A percentile compares a stretch with the other conserved stretches of the same genome.
Conservation (phyloP, 345 rosid species). For the Carallia brachiata region DNA sequence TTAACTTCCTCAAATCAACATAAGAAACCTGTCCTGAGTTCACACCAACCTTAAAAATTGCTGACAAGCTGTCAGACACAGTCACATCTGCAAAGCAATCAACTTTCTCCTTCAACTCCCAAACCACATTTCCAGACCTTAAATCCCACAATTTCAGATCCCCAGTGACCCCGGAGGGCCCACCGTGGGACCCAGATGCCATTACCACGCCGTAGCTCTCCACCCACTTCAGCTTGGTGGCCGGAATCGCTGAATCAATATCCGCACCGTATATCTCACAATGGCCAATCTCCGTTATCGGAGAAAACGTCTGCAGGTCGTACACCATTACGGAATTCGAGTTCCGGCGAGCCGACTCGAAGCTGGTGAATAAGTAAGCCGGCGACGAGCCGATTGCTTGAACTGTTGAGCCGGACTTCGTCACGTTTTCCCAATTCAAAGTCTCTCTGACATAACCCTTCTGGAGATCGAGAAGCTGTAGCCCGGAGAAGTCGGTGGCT, state of each 20-base stretch:
- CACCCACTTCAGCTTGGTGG: slow-evolving; percentile 77
- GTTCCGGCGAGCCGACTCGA: slow-evolving; percentile 89
- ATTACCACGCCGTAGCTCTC: slow-evolving; percentile 52
- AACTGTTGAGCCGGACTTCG: slow-evolving; percentile 71
- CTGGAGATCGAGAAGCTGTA: slow-evolving; percentile 71
- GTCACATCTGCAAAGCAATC: slow-evolving; percentile 89
- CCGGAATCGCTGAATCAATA: slow-evolving; percentile 73
- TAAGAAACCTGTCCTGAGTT: slow-evolving; percentile 66
- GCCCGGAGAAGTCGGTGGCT: slow-evolving; percentile 84
- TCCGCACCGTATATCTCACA: slow-evolving; percentile 72
- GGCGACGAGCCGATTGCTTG: slow-evolving; percentile 74
- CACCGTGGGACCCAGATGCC: slow-evolving; percentile 87
- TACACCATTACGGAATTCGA: slow-evolving; percentile 84
- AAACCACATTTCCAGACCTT: slow-evolving; percentile 61
- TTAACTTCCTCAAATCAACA: slow-evolving; percentile 64
- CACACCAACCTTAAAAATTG: slow-evolving; percentile 72
- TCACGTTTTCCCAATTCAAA: slow-evolving; percentile 69
- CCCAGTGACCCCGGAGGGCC: slow-evolving; percentile 72
- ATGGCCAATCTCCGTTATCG: slow-evolving; percentile 71
- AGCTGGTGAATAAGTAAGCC: slow-evolving; percentile 69
- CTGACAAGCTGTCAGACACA: slow-evolving; percentile 61
- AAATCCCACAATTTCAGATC: slow-evolving; percentile 75
- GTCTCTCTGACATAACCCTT: slow-evolving; percentile 57
- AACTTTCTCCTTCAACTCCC: slow-evolving; percentile 70
- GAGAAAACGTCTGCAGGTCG: slow-evolving; percentile 54